These are phyloP conservation scores for Epithele typhae DNA, from an alignment of 768 basidiomycete genomes.

Conservation along the genomic window DNA sequence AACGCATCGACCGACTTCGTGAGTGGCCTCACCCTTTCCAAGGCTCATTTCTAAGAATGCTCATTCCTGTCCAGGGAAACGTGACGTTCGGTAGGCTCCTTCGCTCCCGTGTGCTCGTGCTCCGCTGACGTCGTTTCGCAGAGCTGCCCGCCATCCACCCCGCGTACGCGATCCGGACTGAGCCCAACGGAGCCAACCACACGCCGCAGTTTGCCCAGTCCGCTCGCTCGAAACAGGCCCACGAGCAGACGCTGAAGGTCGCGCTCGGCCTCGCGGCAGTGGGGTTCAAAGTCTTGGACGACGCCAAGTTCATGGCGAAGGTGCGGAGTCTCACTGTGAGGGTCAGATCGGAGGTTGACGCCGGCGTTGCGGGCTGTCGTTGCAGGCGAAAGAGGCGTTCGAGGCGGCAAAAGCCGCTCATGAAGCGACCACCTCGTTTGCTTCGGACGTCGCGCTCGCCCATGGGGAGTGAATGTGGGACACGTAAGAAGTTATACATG, in stretches of 20 bases:
- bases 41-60: no score
- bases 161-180: conserved; percentile 54
- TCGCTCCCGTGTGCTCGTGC: neutral
- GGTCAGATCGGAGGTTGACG: no score
- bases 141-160: conserved; percentile 25
- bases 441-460: no score
- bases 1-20: conserved; percentile 78
- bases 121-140: neutral
- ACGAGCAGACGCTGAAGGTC: conserved; percentile 50
- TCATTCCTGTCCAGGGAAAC: conserved; percentile 50
- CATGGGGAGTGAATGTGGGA: no score
- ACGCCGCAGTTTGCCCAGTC: conserved; percentile 62
- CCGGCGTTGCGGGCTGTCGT: no score
- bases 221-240: conserved; percentile 57
- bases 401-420: no score
- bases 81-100: conserved; percentile 56
- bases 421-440: no score
- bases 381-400: no score
- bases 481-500: no score
- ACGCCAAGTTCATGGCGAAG: conserved; percentile 51
- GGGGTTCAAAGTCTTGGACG: conserved; percentile 54
- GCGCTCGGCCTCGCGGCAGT: conserved; percentile 61
- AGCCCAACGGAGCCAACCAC: conserved; percentile 69
- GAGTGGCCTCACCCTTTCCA: conserved; percentile 28
- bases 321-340: conserved; percentile 29